These are phyloP conservation scores for Cyberlindnera euphorbiiphila DNA, from an alignment of 805 yeast species.

Conservation along the genomic window DNA sequence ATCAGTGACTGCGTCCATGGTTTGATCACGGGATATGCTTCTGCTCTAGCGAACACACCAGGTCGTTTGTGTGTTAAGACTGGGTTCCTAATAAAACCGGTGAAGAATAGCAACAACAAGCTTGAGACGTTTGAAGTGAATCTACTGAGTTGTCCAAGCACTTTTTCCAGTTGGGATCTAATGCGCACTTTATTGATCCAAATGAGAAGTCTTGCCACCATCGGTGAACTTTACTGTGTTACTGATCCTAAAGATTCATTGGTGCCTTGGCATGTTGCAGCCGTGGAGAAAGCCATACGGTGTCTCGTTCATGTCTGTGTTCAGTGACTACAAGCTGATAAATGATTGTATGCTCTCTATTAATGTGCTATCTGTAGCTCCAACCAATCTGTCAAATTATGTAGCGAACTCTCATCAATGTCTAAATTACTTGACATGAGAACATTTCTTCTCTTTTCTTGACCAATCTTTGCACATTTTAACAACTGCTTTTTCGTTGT, in stretches of 20 bases:
- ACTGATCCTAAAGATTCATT: conserved; percentile 34
- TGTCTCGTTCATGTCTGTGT: conserved; percentile 49
- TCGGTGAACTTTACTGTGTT: conserved; percentile 35
- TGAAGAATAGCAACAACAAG: conserved; percentile 25
- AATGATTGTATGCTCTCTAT: neutral
- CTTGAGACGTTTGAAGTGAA: conserved; percentile 54
- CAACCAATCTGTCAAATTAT: conserved; percentile 8
- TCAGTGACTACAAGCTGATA: conserved; percentile 3
- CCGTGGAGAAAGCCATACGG: conserved; percentile 60
- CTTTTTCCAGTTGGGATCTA: conserved; percentile 51
- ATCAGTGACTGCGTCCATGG: conserved; percentile 51
- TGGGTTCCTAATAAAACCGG: conserved; percentile 56
- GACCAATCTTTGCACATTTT: conserved; percentile 14
- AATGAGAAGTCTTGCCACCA: conserved; percentile 51
- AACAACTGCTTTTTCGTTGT: conserved; percentile 1
- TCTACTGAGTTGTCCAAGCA: conserved; percentile 68
- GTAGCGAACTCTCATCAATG: neutral
- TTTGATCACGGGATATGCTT: conserved; percentile 52
- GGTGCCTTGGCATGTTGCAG: conserved; percentile 71
- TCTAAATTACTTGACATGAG: conserved; percentile 3
- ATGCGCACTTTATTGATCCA: conserved; percentile 56
- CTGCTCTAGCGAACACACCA: conserved; percentile 68
- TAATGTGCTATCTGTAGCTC: neutral
- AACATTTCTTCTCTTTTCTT: conserved; percentile 7
- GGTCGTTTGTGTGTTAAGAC: conserved; percentile 66